Evolutionary conservation across 2,329 filamentous ascomycete species (phyloP).

Genomic region (Metarhizium sp.): DNA sequence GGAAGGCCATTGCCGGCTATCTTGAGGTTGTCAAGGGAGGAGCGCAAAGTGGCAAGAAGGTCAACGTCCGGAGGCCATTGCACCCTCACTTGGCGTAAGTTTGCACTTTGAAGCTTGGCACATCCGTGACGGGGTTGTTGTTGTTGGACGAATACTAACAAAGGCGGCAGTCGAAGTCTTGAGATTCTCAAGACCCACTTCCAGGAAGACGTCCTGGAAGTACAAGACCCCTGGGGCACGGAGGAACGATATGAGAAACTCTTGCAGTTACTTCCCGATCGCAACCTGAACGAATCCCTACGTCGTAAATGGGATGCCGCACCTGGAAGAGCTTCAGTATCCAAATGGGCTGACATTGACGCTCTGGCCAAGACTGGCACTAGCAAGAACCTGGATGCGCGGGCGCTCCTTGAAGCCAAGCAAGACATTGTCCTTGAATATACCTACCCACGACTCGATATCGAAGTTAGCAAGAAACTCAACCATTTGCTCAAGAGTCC

Average conservation of each 20-base stretch:
- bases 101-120: not conserved
- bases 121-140: not conserved
- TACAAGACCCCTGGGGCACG: conserved; percentile 77
- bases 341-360: conserved; percentile 95
- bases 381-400: conserved; percentile 61
- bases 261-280: conserved; percentile 77
- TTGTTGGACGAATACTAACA: conserved; percentile 7
- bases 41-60: conserved; percentile 75
- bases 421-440: conserved; percentile 96
- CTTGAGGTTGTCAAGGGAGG: conserved; percentile 85
- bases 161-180: conserved; percentile 57
- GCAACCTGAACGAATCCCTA: conserved; percentile 64
- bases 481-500: conserved; percentile 97
- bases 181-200: conserved; percentile 80
- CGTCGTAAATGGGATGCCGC: conserved; percentile 86
- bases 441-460: conserved; percentile 93
- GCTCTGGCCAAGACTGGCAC: conserved; percentile 67
- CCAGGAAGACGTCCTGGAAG: conserved; percentile 67
- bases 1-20: conserved; percentile 79
- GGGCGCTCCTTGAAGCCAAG: conserved; percentile 75
- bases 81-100: conserved; percentile 76
- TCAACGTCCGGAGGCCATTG: conserved; percentile 73
- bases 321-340: conserved; percentile 63
- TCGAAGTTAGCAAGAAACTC: conserved; percentile 93
- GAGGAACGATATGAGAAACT: conserved; percentile 66